These are phyloP conservation scores for Ilex aquifolium DNA, from an alignment of 257 asterid genomes.

Conservation along the genomic window DNA sequence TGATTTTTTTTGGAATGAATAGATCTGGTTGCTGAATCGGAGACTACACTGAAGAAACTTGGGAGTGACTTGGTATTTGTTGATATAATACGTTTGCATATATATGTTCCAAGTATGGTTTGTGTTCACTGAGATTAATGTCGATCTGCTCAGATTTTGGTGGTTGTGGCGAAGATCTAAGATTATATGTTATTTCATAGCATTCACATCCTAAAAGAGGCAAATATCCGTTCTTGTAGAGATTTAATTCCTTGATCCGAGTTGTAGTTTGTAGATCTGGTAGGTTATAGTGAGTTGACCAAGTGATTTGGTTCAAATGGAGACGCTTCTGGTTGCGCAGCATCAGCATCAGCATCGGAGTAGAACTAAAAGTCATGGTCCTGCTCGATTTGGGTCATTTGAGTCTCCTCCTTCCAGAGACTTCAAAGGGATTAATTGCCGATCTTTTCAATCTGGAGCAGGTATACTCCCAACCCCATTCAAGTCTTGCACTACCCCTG, in stretches of 20 bases:
- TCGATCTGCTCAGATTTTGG: conserved; percentile 61
- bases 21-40: conserved; percentile 45
- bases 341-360: conserved; percentile 52
- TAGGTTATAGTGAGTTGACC: conserved; percentile 18
- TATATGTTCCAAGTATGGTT: conserved; percentile 45
- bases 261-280: conserved; percentile 2
- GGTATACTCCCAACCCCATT: conserved; percentile 60
- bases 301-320: conserved; percentile 34
- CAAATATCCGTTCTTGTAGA: neutral
- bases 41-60: conserved; percentile 41
- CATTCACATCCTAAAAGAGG: neutral
- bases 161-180: conserved; percentile 75
- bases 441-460: conserved; percentile 48
- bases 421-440: conserved; percentile 47
- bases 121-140: conserved; percentile 18
- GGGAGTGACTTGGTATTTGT: conserved; percentile 29
- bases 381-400: conserved; percentile 28
- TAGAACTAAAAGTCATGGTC: conserved; percentile 22
- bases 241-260: conserved; percentile 9
- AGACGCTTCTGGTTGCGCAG: conserved; percentile 57
- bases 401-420: conserved; percentile 29
- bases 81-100: conserved; percentile 4
- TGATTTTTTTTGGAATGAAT: conserved; percentile 15
- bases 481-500: conserved; percentile 28
- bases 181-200: conserved; percentile 9